Evolutionary conservation across 2,329 filamentous ascomycete genomes (phyloP).

Genomic region (Colletotrichum endophyticum): DNA sequence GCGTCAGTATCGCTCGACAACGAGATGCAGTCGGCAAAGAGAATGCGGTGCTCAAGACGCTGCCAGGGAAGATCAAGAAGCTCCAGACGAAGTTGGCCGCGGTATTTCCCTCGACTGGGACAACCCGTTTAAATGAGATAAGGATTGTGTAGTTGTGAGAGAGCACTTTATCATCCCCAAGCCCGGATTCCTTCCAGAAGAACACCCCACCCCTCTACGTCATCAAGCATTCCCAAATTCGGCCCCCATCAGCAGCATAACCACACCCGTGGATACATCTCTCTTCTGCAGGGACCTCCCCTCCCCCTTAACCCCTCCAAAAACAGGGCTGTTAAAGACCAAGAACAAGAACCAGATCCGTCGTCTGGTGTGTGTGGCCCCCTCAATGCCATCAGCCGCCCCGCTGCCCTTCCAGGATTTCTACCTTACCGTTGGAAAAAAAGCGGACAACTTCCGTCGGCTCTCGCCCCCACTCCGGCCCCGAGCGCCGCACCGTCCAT

Average conservation of each 20-base stretch:
- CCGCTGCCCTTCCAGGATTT: not conserved
- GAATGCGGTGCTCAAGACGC: not conserved
- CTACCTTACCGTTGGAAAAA: not conserved
- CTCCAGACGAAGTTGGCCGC: no score
- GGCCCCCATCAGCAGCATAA: not conserved
- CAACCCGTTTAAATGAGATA: no score
- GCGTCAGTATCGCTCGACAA: fast-evolving
- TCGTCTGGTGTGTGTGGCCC: not conserved
- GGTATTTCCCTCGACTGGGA: not conserved
- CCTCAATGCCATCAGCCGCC: not conserved
- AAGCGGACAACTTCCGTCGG: not conserved
- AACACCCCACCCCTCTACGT: not conserved
- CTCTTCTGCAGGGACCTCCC: not conserved
- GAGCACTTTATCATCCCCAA: not conserved
- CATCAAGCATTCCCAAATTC: not conserved
- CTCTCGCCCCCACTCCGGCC: not conserved
- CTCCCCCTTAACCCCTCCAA: not conserved
- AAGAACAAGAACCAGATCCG: not conserved
- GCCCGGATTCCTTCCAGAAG: not conserved
- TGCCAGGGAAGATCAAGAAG: fast-evolving
- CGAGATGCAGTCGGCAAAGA: not conserved
- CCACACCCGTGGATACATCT: not conserved
- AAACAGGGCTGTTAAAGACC: not conserved
- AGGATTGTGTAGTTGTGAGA: not conserved
- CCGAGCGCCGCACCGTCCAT: not conserved